Base-by-base conservation (phyloP, 768 basidiomycete genomes). In the Suillus fuscotomentosus region DNA sequence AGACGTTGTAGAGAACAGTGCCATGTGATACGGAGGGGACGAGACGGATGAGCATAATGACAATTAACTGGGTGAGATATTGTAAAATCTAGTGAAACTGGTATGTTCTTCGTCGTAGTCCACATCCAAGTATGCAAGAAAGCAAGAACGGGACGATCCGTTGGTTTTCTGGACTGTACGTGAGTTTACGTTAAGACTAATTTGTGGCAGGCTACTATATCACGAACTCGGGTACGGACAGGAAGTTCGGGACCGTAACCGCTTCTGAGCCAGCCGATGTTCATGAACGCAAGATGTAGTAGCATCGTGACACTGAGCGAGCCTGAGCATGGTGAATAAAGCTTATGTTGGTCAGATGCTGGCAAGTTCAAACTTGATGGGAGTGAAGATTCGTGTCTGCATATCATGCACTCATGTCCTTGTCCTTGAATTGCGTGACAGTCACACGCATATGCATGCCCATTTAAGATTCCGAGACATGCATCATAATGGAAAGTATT, bases 31-130 rank as follows among this genome's bases (percentile, higher is more conserved):
- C 68, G 4, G 79, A 75, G 27, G 81, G 79, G 38, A 79, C 60
- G 65, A 90, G 83, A 71, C 81, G 82, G 71, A 90, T 83, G 69
- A 85, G 76, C 89, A 90, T 90, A 66, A 64, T 67, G 67, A 41
- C 11, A 39, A 75, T 77, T 75, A 77, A 62, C 60, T 70, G 50
- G 38, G 56, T 50, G 60, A 17, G 34, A 47, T 77, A 77, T 63
- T 50, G 36, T 74, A 72, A 51, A 60, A 62, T 72, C 69, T 67
- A 75, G 61, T 54, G 27, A 65, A 24, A 66, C 45, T 56, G 54
- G 64, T 57, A 61, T 50, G 50, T 54, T 67, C 36, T 59, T 66
- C 39, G 64, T 47, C 55, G 64, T 22, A 66, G 70, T 76, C 22
- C 68, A 73, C 73, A 71, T 75, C 71, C 68, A 74, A 38, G 66